Base-by-base conservation (phyloP, 2,329 filamentous ascomycete species). In the Fusarium sp. region DNA sequence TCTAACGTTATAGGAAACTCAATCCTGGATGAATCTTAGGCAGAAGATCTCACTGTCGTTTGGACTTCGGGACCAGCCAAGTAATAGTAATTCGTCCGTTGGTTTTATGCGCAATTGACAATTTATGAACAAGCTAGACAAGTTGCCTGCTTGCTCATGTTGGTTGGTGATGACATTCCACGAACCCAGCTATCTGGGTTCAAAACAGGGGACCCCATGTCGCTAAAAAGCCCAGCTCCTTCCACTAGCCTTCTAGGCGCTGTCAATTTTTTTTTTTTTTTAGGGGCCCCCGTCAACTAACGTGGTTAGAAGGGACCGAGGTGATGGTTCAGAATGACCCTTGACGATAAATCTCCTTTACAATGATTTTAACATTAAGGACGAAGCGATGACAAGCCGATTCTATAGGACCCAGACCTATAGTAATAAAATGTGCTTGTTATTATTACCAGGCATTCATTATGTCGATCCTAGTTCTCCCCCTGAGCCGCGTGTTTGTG, bases 191-290 rank as follows among this genome's bases (percentile, higher is more conserved):
- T n/a, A 15, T 18, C 40, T 50, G 58, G 67, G 59, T 52, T 25
- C 38, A 43, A 49, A 50, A 43, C 67, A 50, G 42, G 67, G 67
- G 35, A 7, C 42, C 60, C 69, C 69, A 40, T 73, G 69, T 73
- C 50, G 7, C 32, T 15, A 53, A 30, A 63, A 50, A 43, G 35
- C 25, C 47, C 60, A 50, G 64, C 33, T 58, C 40, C 56, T 72
- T 73, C 65, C 43, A 67, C 70, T 46, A 46, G 65, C 21, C 40
- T 71, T 73, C 70, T 73, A 73, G 70, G 70, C 46, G 70, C 70
- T 63, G 69, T 60, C 50, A 65, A 37, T 9, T 60, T 30, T 38
- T 59, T 9, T 60, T 30, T 38, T 59, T 15, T 32, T 28, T 56
- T 35, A 61, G 43, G 64, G 64, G 37, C n/a, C 23, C 40, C 49